Conservation (phyloP, 2,329 filamentous ascomycete species). For the Colletotrichum musae region DNA sequence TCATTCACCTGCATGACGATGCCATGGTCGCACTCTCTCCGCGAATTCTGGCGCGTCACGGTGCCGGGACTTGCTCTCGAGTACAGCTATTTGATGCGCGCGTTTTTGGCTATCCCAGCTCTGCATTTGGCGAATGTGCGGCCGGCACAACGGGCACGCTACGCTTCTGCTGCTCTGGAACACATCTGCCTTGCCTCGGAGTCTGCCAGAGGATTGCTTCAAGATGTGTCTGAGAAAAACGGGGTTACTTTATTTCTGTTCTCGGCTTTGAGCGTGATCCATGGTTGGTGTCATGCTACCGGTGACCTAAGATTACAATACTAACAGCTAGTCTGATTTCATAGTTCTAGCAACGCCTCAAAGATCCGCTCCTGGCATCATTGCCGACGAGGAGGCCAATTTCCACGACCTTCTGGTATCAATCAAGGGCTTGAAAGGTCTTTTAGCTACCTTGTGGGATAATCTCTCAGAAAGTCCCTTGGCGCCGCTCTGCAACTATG, state of each 20-base stretch:
- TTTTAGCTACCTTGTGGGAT: not conserved
- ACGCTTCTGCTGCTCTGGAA: constrained; percentile 20
- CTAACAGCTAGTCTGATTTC: not conserved
- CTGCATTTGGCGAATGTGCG: constrained; percentile 20
- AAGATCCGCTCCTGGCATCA: not conserved
- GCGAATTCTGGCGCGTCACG: constrained; percentile 31
- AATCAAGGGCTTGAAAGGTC: constrained; percentile 15
- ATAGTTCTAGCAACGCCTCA: constrained; percentile 10
- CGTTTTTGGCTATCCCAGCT: constrained; percentile 25
- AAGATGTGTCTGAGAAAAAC: constrained; percentile 2
- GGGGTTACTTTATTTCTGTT: constrained; percentile 14
- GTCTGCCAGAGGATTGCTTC: constrained; percentile 3
- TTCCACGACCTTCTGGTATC: constrained; percentile 7
- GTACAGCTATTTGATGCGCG: constrained; percentile 21
- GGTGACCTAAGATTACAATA: too few relatives aligned
- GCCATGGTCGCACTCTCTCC: constrained; percentile 4
- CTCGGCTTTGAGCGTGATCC: constrained; percentile 5
- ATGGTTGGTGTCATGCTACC: constrained; percentile 5
- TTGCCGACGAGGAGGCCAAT: constrained; percentile 8
- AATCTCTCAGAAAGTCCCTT: not conserved
- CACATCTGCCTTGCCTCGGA: constrained; percentile 18
- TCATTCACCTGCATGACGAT: constrained; percentile 13
- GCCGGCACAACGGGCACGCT: not conserved
- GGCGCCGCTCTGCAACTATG: constrained; percentile 15
- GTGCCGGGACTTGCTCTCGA: constrained; percentile 19